Evolutionary conservation across 495 filamentous ascomycete species (phyloP), one percentile per base, ranked within the genome.

Genomic region (Wilcoxina mikolae): DNA sequence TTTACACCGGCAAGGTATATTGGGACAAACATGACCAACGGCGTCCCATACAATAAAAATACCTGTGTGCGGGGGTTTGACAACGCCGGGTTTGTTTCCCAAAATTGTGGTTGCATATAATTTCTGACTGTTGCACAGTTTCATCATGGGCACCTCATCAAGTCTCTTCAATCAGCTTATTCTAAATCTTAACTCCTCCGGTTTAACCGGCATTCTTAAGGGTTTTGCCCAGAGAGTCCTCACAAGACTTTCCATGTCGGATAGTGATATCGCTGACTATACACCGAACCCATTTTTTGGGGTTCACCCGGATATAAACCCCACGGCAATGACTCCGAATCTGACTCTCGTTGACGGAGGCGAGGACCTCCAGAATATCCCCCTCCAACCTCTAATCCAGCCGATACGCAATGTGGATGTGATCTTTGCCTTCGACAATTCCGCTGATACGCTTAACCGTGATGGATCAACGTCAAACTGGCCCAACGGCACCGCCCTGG

Each of bases 281-380:
- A 71, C 71, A 9, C 84, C 85, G 2, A 96, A 95, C 68, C 90
- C 90, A 0, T 96, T 96, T 72, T 80, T 76, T 57, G 67, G 72
- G 53, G 94, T 76, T 68, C 76, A 84, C 68, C 74, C 75, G 27
- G 61, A 67, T 7, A 77, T 74, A 11, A 89, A 87, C 64, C 78
- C 72, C 0, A 76, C 74, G 26, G 74, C 81, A 11, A 39, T 68
- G 28, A 68, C 73, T 5, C 55, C 64, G 26, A 68, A 76, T 45
- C 77, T 96, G 22, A 83, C 82, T 27, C 75, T 95, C 18, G 84
- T 90, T 15, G 89, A 95, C 65, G 89, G 90, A 28, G 90, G 89
- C 41, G 76, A 84, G 64, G 90, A 95, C 64, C 62, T 78, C 18
- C 85, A 96, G 64, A 95, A 95, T 67, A 79, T 95, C 47, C 89